Percentiles rank a stretch among this genome's conserved stretches.
Conservation (phyloP, 345 rosid genomes). For the Populus ilicifolia region DNA sequence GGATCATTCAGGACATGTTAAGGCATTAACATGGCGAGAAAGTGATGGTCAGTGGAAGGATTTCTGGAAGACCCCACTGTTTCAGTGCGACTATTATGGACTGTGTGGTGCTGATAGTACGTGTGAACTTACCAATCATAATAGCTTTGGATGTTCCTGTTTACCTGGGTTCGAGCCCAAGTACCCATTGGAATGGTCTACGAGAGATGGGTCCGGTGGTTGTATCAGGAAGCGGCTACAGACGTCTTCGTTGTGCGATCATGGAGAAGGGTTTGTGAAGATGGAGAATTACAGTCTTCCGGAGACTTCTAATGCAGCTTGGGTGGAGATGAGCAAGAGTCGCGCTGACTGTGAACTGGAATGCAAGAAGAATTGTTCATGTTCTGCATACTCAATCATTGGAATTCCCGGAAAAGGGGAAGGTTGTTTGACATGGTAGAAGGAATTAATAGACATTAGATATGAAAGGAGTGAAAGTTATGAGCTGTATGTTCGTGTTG, state of each 20-base stretch:
- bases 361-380: slow-evolving; percentile 9
- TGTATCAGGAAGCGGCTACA: not conserved
- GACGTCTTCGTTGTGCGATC: not conserved
- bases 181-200: slow-evolving; percentile 1
- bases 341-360: not conserved
- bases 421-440: slow-evolving; percentile 13
- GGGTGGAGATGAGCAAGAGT: not conserved
- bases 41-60: not conserved
- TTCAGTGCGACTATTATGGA: slow-evolving; percentile 8
- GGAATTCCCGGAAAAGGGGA: not conserved
- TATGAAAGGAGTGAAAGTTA: not conserved
- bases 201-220: slow-evolving; percentile 9
- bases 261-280: not conserved
- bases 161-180: slow-evolving; percentile 9
- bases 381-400: slow-evolving; percentile 9
- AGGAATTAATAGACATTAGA: slow-evolving; percentile 3
- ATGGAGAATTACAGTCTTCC: not conserved
- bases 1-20: not conserved
- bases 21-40: not conserved
- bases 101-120: slow-evolving; percentile 4
- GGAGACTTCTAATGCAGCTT: not conserved
- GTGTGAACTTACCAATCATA: not conserved
- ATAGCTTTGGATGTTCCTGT: not conserved
- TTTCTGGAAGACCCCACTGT: not conserved
- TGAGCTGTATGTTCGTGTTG: slow-evolving; percentile 11